These are phyloP conservation scores for Beta lomatogona DNA, from an alignment of 179 eudicot species.

Conservation along the genomic window DNA sequence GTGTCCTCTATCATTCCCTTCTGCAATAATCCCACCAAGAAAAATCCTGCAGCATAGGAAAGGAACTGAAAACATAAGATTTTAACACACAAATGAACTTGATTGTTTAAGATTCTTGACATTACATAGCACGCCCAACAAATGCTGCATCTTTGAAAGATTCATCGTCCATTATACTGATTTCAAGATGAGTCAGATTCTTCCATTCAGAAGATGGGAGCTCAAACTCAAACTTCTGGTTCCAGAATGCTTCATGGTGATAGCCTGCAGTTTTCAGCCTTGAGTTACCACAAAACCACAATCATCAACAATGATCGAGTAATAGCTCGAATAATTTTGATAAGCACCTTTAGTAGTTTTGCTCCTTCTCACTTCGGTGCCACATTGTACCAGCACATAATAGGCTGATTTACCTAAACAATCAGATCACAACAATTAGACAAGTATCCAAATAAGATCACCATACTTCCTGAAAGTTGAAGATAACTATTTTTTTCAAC, in stretches of 20 bases:
- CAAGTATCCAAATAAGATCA: neutral
- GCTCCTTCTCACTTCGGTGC: slow-evolving; percentile 55
- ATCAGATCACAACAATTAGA: slow-evolving; percentile 10
- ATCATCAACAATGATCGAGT: neutral
- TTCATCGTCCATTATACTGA: slow-evolving; percentile 63
- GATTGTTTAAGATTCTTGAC: neutral
- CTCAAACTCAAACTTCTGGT: slow-evolving; percentile 63
- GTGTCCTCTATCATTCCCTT: slow-evolving; percentile 54
- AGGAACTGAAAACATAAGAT: neutral
- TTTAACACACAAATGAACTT: neutral
- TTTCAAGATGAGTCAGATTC: slow-evolving; percentile 48
- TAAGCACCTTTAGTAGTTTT: slow-evolving; percentile 54
- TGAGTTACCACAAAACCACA: neutral
- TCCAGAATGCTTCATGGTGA: slow-evolving; percentile 66
- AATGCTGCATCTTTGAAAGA: slow-evolving; percentile 50
- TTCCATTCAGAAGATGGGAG: slow-evolving; percentile 46
- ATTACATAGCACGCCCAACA: slow-evolving; percentile 70
- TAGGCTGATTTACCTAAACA: slow-evolving; percentile 61
- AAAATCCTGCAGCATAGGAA: slow-evolving; percentile 50
- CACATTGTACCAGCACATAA: slow-evolving; percentile 69
- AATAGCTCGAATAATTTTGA: neutral
- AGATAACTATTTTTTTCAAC: neutral
- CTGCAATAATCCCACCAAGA: slow-evolving; percentile 57
- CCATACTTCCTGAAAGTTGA: neutral
- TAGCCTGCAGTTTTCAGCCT: slow-evolving; percentile 43